Base-by-base conservation (phyloP, 768 basidiomycete species). In the Lactarius pseudohatsudake region DNA sequence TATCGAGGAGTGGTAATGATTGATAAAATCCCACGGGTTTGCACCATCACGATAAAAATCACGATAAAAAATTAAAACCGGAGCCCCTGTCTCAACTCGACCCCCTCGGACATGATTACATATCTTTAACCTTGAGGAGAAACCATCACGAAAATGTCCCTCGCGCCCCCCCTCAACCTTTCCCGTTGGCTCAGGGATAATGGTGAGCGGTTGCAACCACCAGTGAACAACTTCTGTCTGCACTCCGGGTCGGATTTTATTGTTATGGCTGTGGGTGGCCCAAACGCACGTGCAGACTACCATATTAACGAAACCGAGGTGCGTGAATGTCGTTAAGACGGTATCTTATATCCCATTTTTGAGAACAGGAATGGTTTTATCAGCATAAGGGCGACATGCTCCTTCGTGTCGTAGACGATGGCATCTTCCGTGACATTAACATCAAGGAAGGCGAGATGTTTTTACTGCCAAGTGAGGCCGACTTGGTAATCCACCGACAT, bases 391-490 rank as follows among this genome's bases (percentile, higher is more conserved):
- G 96, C 3, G 86, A 84, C 2, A 98, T 98, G 95, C 79, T 93
- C 2, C 81, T 99, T 26, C 87, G 91, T 66, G 88, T 92, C 1
- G 89, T 97, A 18, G 92, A 94, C 58, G 91, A 86, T 8, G 86
- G 84, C 11, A 79, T 80, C 68, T 96, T 96, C 77, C 81, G 83
- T 73, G 96, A 98, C 75, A 91, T 98, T 57, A 79, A 79, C 32
- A 97, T 98, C 71, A 90, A 88, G 69, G 95, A 99, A 76, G 96
- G 96, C 57, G 94, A 95, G 67, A 98, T 98, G 95, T 98, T 97
- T 76, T 73, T 98, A 71, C 80, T 98, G 28, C 96, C 96, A 58
- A 91, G 96, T 93, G 69, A 34, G 61, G 18, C 36, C 20, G 59
- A 20, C 26, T 22, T 18, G 4, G 34, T 10, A 8, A 9, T 47